Percentiles rank a stretch among this genome's conserved stretches.
These are phyloP conservation scores for carrot (Daucus carota) DNA, from an alignment of 129 eudicot genomes.

Conservation along the genomic window DH1_v3.0 NC_030386.2:39749501-39750000, in stretches of 20 bases:
- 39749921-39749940: constrained; percentile 28
- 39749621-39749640: not conserved
- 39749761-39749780: no score
- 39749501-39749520: not conserved
- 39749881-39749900: not conserved
- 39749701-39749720: no score
- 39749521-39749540: no score
- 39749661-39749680: not conserved
- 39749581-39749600: not conserved
- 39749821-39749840: not conserved
- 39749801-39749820: no score
- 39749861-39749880: not conserved
- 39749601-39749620: not conserved
- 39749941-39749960: not conserved
- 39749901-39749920: not conserved
- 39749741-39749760: no score
- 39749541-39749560: not conserved
- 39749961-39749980: not conserved
- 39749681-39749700: not conserved
- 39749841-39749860: not conserved
- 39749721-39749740: no score
- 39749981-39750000: not conserved
- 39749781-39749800: no score
- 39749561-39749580: not conserved
- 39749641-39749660: not conserved